Evolutionary conservation across 257 asterid genomes (phyloP), one percentile per base, ranked within the genome.

Genomic region (Haberlea rhodopensis): DNA sequence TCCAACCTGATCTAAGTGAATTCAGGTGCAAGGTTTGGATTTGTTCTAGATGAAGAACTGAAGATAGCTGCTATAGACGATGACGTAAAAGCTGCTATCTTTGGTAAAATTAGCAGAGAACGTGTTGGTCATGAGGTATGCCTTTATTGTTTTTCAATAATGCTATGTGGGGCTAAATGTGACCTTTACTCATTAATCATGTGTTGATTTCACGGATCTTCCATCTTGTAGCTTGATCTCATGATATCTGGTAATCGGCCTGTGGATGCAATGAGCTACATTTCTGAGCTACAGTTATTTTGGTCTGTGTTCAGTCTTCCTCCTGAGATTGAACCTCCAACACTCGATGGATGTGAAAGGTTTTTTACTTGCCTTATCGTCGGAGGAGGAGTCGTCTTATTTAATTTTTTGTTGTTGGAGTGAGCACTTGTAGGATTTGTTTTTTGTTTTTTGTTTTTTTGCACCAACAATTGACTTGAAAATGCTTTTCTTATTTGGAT

Each of bases 61-160:
- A 87, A 84, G 83, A 75, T 74, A 57, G 97, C 96, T 61, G 96
- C 96, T 53, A 80, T 87, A 31, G 92, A 92, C 45, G 69, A 72
- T 58, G 97, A 87, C 49, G 96, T 87, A 59, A 84, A 69, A 79
- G 80, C 78, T 73, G 95, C 99, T 48, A 62, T 92, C 73, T 81
- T 89, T 34, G 84, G 74, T 70, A 92, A 89, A 84, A 92, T 92
- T 68, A 92, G 96, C 73, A 80, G 96, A 79, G 99, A 92, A 79
- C 96, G 99, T 55, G 75, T 92, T 48, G 96, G 97, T 60, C 87
- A 79, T 71, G 99, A 92, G 86, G 98, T 85, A 75, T 75, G 74
- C 71, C 52, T 53, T 20, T 23, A n/a, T 21, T 18, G 31, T 68
- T 37, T 40, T 46, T 29, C 19, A 24, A 32, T 31, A 60, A 28